A percentile compares a stretch with the other conserved stretches of the same genome.
Evolutionary conservation across 257 asterid genomes (phyloP).

Genomic region (Penstemon barbatus): DNA sequence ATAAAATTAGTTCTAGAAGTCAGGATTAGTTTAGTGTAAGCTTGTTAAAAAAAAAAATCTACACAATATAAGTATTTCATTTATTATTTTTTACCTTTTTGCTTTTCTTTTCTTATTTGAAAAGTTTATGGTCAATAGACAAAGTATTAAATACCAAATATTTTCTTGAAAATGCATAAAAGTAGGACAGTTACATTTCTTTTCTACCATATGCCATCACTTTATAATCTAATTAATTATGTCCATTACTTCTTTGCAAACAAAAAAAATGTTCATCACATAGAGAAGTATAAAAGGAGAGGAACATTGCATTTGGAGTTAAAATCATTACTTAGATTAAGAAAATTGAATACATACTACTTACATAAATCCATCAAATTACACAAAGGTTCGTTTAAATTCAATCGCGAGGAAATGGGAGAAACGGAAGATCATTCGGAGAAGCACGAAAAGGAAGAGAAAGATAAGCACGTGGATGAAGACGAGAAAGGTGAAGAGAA

Average conservation of each 20-base stretch:
- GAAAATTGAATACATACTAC: background rate
- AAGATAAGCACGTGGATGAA: slow-evolving; percentile 33
- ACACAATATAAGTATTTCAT: no score
- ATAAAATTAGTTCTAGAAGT: no score
- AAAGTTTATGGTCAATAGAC: no score
- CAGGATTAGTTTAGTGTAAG: no score
- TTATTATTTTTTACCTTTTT: no score
- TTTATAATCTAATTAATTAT: slow-evolving; percentile 20
- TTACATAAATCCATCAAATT: slow-evolving; percentile 1
- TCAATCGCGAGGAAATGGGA: slow-evolving; percentile 26
- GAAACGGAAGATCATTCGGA: slow-evolving; percentile 30
- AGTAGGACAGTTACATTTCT: slow-evolving; percentile 24
- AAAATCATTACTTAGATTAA: background rate
- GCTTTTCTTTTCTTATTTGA: no score
- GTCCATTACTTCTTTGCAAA: background rate
- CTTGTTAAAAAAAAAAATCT: no score
- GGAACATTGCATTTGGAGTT: background rate
- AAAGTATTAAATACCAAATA: no score
- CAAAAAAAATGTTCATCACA: background rate
- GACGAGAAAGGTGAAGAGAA: slow-evolving; percentile 34
- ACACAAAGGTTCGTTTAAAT: background rate
- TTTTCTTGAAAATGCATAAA: slow-evolving; percentile 35
- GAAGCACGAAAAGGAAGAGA: slow-evolving; percentile 42
- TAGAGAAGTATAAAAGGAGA: slow-evolving; percentile 12
- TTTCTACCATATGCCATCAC: slow-evolving; percentile 25